Evolutionary conservation across 768 basidiomycete species (phyloP).

Genomic region (Rhizopogon vesiculosus): DNA sequence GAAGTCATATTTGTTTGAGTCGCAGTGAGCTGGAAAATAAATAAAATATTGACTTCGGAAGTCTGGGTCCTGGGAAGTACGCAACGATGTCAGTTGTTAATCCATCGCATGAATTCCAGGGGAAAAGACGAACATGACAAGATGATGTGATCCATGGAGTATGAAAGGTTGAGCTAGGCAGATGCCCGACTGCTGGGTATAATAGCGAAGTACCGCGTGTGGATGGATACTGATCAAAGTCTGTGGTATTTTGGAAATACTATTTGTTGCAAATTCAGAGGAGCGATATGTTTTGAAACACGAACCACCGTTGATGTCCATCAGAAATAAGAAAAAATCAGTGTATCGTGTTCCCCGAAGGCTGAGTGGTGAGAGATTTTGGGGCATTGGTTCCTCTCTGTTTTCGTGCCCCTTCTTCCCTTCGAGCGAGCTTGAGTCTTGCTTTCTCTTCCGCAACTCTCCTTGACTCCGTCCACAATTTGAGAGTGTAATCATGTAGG

Average conservation of each 20-base stretch:
- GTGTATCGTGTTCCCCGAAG: not conserved
- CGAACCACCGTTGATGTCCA: not conserved
- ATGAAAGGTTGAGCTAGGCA: not conserved
- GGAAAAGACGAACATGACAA: not conserved
- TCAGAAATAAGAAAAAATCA: not conserved
- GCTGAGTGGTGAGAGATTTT: slow-evolving; percentile 1
- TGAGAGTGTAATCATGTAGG: slow-evolving; percentile 63
- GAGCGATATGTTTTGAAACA: not conserved
- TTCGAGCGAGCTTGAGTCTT: slow-evolving; percentile 23
- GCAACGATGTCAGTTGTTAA: not conserved
- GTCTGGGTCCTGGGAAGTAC: not conserved
- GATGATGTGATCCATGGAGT: not conserved
- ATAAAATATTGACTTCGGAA: not conserved
- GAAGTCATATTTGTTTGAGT: not conserved
- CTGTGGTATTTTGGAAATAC: not conserved
- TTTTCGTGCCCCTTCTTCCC: slow-evolving; percentile 22
- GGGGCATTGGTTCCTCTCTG: slow-evolving; percentile 15
- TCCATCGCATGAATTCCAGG: not conserved
- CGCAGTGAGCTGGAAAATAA: not conserved
- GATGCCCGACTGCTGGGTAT: not conserved
- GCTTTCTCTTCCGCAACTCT: slow-evolving; percentile 50
- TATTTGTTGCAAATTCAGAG: not conserved
- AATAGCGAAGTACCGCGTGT: too few relatives aligned
- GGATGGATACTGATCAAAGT: not conserved
- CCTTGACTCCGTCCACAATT: slow-evolving; percentile 63